Percentiles rank a stretch among this genome's conserved stretches.
These are phyloP conservation scores for Ceratobasidium sp. DNA, from an alignment of 1,284 basidiomycete species.

Conservation along the genomic window DNA sequence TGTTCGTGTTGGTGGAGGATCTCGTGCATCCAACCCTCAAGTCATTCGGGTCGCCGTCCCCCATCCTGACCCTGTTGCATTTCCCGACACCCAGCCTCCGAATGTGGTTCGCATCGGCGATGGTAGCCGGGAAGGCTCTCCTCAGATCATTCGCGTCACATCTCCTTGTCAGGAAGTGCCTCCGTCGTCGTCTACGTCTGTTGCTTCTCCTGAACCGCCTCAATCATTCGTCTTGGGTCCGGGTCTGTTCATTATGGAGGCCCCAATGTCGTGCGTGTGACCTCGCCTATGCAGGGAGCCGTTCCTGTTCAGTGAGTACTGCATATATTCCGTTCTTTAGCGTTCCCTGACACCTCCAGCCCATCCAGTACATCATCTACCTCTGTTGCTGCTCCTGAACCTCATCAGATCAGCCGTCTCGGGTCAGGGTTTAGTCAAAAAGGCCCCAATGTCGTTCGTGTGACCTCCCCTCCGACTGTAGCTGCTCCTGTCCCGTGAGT, in stretches of 20 bases:
- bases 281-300: conserved; percentile 11
- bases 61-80: conserved; percentile 1
- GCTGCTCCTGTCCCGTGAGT: conserved; percentile 2
- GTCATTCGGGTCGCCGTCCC: conserved; percentile 30
- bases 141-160: conserved; percentile 35
- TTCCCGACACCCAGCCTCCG: conserved; percentile 18
- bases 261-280: conserved; percentile 33
- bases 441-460: conserved; percentile 30
- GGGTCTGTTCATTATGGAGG: background rate
- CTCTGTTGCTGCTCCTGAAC: conserved; percentile 2
- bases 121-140: conserved; percentile 3
- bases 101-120: conserved; percentile 28
- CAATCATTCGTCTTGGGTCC: conserved; percentile 33
- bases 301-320: background rate
- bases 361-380: background rate
- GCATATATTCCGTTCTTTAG: too few species aligned
- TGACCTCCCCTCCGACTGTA: conserved; percentile 19
- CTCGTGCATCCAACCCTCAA: conserved; percentile 20
- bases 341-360: too few species aligned
- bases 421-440: conserved; percentile 5
- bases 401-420: conserved; percentile 23
- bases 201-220: conserved; percentile 7
- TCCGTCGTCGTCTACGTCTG: background rate
- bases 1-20: conserved; percentile 31
- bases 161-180: conserved; percentile 2